Conservation (phyloP, 208 protist species). For the Crithidia mellificae region DNA sequence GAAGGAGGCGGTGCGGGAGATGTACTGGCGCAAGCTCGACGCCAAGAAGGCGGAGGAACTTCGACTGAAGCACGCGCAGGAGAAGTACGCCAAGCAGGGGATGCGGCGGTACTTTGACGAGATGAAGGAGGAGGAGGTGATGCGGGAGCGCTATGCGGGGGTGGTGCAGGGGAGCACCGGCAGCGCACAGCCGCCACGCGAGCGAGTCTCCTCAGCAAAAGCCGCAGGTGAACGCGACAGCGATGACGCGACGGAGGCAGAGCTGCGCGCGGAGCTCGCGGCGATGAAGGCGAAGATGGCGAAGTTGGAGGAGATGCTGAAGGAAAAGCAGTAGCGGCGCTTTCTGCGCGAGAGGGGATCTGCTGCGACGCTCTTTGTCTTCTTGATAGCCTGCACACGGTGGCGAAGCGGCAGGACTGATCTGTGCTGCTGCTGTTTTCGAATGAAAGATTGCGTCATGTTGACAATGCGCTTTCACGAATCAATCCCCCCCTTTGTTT, state of each 20-base stretch:
- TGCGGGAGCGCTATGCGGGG: slow-evolving; percentile 1
- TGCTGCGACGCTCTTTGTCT: background rate
- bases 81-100: slow-evolving; percentile 34
- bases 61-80: slow-evolving; percentile 64
- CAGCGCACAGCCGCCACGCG: background rate
- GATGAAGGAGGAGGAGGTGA: slow-evolving; percentile 11
- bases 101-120: slow-evolving; percentile 30
- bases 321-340: slow-evolving; percentile 25
- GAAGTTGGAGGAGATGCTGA: slow-evolving; percentile 54
- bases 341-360: background rate
- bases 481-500: no score
- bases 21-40: slow-evolving; percentile 64
- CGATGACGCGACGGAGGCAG: slow-evolving; percentile 2
- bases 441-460: no score
- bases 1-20: slow-evolving; percentile 78
- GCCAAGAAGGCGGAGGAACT: slow-evolving; percentile 67
- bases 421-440: no score
- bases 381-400: no score
- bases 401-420: no score
- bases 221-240: background rate
- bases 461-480: no score
- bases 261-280: slow-evolving; percentile 48
- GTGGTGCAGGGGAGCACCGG: slow-evolving; percentile 5
- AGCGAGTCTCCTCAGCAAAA: background rate
- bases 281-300: slow-evolving; percentile 58